phyloP scores from a whole-genome alignment of 768 basidiomycete species.

The Lentinula detonsa region DNA sequence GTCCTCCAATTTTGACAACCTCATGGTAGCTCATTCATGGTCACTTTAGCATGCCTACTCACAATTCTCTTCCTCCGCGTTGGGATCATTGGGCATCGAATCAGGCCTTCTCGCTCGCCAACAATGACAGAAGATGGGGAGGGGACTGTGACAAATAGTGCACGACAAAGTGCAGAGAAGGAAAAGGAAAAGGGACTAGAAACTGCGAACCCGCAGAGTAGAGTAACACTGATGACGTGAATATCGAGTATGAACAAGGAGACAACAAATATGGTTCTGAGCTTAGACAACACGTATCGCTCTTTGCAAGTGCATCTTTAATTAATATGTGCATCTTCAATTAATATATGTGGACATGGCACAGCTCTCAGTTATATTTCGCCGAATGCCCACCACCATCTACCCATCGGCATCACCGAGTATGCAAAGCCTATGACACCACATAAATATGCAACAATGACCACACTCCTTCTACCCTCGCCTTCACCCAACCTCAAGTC shows the following conservation, averaged over 20 bases:
- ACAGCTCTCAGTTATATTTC: neutral
- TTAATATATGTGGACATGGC: too few relatives aligned
- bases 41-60: constrained; percentile 1
- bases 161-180: neutral
- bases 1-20: neutral
- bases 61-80: constrained; percentile 7
- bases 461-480: neutral
- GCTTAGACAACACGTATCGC: too few relatives aligned
- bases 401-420: neutral
- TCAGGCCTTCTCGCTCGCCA: neutral
- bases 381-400: neutral
- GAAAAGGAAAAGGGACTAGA: neutral
- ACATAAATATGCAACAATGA: neutral
- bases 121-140: neutral
- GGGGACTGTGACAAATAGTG: neutral
- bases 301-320: too few relatives aligned
- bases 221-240: neutral
- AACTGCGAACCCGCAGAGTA: neutral
- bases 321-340: too few relatives aligned
- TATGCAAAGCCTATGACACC: neutral
- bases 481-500: neutral
- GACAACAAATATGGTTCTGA: too few relatives aligned
- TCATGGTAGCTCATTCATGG: neutral
- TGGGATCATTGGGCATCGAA: constrained; percentile 8
- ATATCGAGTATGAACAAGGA: too few relatives aligned